phyloP scores from a whole-genome alignment of 768 basidiomycete species.

The Multifurca ochricompacta region DNA sequence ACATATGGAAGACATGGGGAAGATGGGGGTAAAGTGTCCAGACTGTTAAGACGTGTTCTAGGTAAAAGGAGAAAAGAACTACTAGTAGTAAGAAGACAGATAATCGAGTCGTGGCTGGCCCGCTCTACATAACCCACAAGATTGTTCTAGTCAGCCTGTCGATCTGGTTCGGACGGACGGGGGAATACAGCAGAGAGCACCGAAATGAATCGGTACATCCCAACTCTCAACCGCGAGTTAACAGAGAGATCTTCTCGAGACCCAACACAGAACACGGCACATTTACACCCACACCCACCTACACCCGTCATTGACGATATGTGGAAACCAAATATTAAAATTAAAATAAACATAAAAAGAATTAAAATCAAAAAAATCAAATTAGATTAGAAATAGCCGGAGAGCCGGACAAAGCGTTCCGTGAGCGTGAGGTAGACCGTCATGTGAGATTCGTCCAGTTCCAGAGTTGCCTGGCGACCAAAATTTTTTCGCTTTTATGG shows the following conservation, averaged over 20 bases:
- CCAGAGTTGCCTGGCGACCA: not conserved
- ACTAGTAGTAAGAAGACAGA: not conserved
- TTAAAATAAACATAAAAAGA: too few relatives aligned
- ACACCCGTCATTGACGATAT: not conserved
- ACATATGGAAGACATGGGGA: not conserved
- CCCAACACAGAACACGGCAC: too few relatives aligned
- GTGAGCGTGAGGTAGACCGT: not conserved
- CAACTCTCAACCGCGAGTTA: too few relatives aligned
- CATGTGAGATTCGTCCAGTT: not conserved
- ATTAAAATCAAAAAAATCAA: not conserved
- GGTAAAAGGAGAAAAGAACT: not conserved
- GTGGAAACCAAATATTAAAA: not conserved
- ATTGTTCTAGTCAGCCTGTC: not conserved
- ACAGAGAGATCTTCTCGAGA: too few relatives aligned
- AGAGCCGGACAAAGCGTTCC: not conserved
- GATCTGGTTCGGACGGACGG: constrained; percentile 14
- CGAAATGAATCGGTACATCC: constrained; percentile 5
- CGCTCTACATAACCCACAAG: not conserved
- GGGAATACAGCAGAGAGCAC: not conserved
- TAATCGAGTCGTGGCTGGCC: not conserved
- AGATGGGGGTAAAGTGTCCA: not conserved
- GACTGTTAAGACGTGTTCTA: too few relatives aligned
- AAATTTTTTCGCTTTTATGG: not conserved
- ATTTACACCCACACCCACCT: too few relatives aligned
- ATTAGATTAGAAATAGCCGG: too few relatives aligned